These are phyloP conservation scores for Monosporozyma yasuniensis DNA, from an alignment of 805 yeast genomes.

Conservation along the genomic window DNA sequence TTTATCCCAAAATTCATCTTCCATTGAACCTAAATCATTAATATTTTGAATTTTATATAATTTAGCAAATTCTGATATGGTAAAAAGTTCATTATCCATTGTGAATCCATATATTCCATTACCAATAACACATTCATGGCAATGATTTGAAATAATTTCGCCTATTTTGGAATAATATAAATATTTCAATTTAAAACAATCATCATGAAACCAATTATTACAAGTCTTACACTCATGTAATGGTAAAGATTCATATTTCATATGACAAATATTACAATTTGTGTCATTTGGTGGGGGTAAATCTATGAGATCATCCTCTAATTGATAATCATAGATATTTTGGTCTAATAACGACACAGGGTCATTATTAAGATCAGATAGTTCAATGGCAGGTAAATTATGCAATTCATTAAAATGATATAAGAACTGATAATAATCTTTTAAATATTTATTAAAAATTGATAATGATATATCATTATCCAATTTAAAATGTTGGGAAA, in stretches of 20 bases:
- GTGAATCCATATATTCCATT: conserved; percentile 86
- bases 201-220: conserved; percentile 50
- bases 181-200: conserved; percentile 4
- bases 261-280: conserved; percentile 39
- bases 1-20: conserved; percentile 59
- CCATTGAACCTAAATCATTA: conserved; percentile 31
- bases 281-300: conserved; percentile 31
- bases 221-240: conserved; percentile 59
- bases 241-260: conserved; percentile 30
- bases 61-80: conserved; percentile 50
- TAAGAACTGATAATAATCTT: conserved; percentile 30
- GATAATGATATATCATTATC: conserved; percentile 4
- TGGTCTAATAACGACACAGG: conserved; percentile 30
- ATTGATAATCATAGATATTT: conserved; percentile 6
- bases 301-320: conserved; percentile 25
- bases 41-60: conserved; percentile 37
- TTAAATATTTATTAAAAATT: conserved; percentile 22
- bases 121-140: conserved; percentile 77
- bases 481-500: conserved; percentile 11
- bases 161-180: too few relatives aligned
- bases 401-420: conserved; percentile 11
- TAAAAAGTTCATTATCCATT: conserved; percentile 47
- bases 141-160: conserved; percentile 30
- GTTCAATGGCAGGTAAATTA: neutral
- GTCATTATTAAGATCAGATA: conserved; percentile 14